Percentiles rank a stretch among this genome's conserved stretches.
phyloP scores from a whole-genome alignment of 2,329 filamentous ascomycete species.

The Tolypocladium endophyticum region DNA sequence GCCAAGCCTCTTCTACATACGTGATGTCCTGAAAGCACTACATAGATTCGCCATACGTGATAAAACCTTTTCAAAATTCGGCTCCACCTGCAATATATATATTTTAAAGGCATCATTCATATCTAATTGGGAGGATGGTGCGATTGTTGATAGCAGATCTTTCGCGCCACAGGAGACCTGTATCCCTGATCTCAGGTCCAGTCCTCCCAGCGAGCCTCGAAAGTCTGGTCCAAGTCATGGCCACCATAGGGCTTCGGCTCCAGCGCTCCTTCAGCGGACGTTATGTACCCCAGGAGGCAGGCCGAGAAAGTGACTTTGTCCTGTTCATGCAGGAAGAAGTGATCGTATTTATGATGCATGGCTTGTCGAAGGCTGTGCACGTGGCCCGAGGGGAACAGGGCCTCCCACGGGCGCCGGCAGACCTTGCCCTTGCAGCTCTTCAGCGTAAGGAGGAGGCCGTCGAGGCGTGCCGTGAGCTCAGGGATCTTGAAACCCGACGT shows the following conservation, averaged over 20 bases:
- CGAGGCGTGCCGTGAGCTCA: slow-evolving; percentile 39
- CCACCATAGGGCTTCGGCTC: background rate
- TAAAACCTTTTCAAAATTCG: background rate
- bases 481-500: slow-evolving; percentile 19
- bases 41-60: background rate
- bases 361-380: slow-evolving; percentile 43
- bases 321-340: slow-evolving; percentile 33
- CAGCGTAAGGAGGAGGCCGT: slow-evolving; percentile 47
- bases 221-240: too few species aligned
- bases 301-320: slow-evolving; percentile 38
- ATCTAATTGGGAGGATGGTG: background rate
- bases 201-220: background rate
- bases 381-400: slow-evolving; percentile 40
- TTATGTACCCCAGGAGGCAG: slow-evolving; percentile 45
- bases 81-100: background rate
- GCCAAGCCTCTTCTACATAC: background rate
- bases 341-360: slow-evolving; percentile 34
- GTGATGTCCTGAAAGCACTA: background rate
- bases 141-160: too few species aligned
- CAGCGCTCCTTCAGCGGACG: slow-evolving; percentile 3
- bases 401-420: slow-evolving; percentile 46
- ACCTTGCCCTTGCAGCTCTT: slow-evolving; percentile 47
- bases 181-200: background rate
- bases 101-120: too few species aligned
- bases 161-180: background rate